Evolutionary conservation across 2,329 filamentous ascomycete species (phyloP).

Genomic region (Thielaviopsis musarum): DNA sequence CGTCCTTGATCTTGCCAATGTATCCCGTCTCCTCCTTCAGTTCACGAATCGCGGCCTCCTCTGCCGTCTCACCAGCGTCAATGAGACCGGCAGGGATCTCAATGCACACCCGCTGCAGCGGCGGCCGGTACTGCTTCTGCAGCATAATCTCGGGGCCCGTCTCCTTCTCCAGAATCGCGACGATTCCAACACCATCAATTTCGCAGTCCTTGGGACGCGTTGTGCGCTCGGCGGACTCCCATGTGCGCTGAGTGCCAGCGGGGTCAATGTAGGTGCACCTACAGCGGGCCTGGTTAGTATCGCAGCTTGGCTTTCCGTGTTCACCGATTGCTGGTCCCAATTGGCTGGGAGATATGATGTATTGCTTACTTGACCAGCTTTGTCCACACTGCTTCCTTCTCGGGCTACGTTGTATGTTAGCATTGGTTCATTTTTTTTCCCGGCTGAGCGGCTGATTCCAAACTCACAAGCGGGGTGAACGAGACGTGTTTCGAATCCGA

Average conservation of each 20-base stretch:
- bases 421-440: neutral
- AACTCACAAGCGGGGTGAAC: conserved; percentile 11
- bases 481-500: conserved; percentile 11
- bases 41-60: conserved; percentile 45
- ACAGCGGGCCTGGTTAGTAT: conserved; percentile 7
- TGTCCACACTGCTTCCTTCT: conserved; percentile 40
- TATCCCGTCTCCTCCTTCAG: conserved; percentile 53
- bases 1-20: conserved; percentile 35
- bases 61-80: conserved; percentile 43
- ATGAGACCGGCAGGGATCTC: conserved; percentile 49
- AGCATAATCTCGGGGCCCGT: conserved; percentile 40
- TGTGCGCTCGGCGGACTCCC: conserved; percentile 57
- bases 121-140: conserved; percentile 51
- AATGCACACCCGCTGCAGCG: conserved; percentile 40
- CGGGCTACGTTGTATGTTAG: conserved; percentile 20
- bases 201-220: conserved; percentile 44
- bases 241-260: conserved; percentile 39
- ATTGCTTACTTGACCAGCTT: conserved; percentile 37
- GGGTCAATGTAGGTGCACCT: conserved; percentile 50
- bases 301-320: neutral
- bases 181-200: conserved; percentile 58
- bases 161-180: conserved; percentile 46
- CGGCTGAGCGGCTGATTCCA: neutral
- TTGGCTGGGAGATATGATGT: neutral
- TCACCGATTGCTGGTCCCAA: neutral